Base-by-base conservation (phyloP, 2,329 filamentous ascomycete genomes). In the Talaromyces sp. region DNA sequence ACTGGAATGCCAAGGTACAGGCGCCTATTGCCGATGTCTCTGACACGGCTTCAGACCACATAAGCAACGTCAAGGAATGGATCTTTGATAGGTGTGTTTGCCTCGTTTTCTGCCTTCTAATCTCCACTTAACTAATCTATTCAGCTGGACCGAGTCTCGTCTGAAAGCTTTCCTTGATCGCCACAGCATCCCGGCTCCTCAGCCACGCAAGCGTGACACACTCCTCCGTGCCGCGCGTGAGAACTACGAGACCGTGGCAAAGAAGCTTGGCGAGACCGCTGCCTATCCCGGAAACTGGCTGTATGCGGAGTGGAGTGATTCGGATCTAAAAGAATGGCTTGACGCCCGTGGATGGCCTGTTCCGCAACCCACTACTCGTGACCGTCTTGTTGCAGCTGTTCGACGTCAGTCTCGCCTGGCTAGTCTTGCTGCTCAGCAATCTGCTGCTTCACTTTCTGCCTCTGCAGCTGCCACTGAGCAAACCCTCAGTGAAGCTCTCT, bases 211-310 rank as follows among this genome's bases (percentile, higher is more conserved):
- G 73, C 91, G 93, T 73, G 94, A 98, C 76, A 88, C 87, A 31
- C 81, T 97, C 54, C 84, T 98, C 69, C 85, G 90, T 71, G 87
- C 91, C 72, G 87, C 89, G 66, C 92, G 94, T 68, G 84, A 90
- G 69, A 93, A 88, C 79, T 98, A 96, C 75, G 91, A 97, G 71
- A 80, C 86, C 1, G 80, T 89, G 65, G 92, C 94, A 16, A 88
- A 92, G 78, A 89, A 88, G 78, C 77, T 84, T 63, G 91, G 91
- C 67, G 90, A 97, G 79, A 90, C 92, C 14, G 81, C 87, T 61
- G 81, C 87, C n/a, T 98, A 98, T 74, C 95, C 95, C 39, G 95
- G 95, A 45, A 88, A 97, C 81, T 98, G 95, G 95, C 82, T 98
- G 50, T 99, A 97, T 75, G 85, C 89, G 67, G 84, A 89, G 8